Evolutionary conservation across 1,139 yeast genomes (phyloP), one percentile per base, ranked within the genome.

Genomic region (Lodderomyces theae): DNA sequence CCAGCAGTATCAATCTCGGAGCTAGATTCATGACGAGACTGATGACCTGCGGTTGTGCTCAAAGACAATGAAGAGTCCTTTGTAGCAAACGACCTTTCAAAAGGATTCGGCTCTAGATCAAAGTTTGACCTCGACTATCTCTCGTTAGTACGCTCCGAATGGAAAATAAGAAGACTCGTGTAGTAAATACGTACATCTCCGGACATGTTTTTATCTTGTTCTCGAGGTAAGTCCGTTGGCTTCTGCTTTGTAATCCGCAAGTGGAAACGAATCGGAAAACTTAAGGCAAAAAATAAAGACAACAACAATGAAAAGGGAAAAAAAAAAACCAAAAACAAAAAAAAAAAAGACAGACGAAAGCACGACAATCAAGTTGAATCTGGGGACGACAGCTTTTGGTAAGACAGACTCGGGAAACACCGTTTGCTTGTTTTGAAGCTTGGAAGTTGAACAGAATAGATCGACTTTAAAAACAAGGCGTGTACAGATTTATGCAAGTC

Each of bases 71-170:
- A 49, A 2, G 51, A 45, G 1, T 68, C 74, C 42, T 79, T 82
- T 26, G 67, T 53, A 25, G 96, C 97, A 66, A 92, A 92, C 37
- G 96, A 87, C 59, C 85, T 83, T 62, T 92, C 98, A 57, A 92
- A 92, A 2, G 97, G 98, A 56, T 92, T 92, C 4, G 94, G 96
- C 60, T 92, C 99, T 48, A 89, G 68, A 48, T 85, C 94, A 57
- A 87, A 79, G 33, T 75, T 64, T n/a, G 74, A 64, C 50, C 66
- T 68, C 61, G 57, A 67, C 72, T 68, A 52, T 28, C 7, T 5
- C n/a, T 5, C 10, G 31, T 28, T 28, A 28, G 31, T 28, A n/a
- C n/a, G n/a, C n/a, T n/a, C n/a, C n/a, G n/a, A n/a, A n/a, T n/a
- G n/a, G n/a, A n/a, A n/a, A n/a, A n/a, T n/a, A n/a, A n/a, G n/a